Percentiles rank a stretch among this genome's conserved stretches.
phyloP scores from a whole-genome alignment of 306 rosid genomes.

The Dicorynia guianensis region DNA sequence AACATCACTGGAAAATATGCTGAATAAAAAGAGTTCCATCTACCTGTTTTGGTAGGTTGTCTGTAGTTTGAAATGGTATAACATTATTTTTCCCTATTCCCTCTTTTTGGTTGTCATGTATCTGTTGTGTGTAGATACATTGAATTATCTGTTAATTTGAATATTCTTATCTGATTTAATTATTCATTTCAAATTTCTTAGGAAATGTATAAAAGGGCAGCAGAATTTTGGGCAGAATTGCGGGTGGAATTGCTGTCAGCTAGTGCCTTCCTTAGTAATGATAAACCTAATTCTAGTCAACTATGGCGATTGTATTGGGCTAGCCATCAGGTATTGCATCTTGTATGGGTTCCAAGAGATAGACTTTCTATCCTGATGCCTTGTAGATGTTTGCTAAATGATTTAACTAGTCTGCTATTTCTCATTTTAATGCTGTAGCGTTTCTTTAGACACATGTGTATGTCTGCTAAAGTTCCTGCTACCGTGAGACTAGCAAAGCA shows the following conservation, averaged over 20 bases:
- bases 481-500: conserved; percentile 84
- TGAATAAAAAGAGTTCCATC: conserved; percentile 20
- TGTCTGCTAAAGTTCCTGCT: conserved; percentile 99
- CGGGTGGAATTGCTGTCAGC: conserved; percentile 86
- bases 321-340: conserved; percentile 84
- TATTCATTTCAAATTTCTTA: conserved; percentile 40
- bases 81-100: conserved; percentile 13
- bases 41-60: conserved; percentile 10
- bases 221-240: conserved; percentile 93
- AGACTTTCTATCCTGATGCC: conserved; percentile 11
- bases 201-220: conserved; percentile 91
- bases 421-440: conserved; percentile 70
- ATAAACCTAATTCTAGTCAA: conserved; percentile 85
- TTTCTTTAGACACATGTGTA: conserved; percentile 96
- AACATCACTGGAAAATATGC: conserved; percentile 23
- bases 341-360: conserved; percentile 14
- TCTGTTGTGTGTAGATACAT: background rate
- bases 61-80: conserved; percentile 17
- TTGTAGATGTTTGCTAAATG: background rate
- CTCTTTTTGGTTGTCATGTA: conserved; percentile 10
- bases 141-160: conserved; percentile 10
- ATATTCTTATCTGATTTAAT: conserved; percentile 26
- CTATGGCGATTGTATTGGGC: conserved; percentile 98
- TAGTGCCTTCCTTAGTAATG: conserved; percentile 64
- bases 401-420: conserved; percentile 33